Evolutionary conservation across 2,329 filamentous ascomycete species (phyloP).

Genomic region (Pseudogymnoascus sp.): DNA sequence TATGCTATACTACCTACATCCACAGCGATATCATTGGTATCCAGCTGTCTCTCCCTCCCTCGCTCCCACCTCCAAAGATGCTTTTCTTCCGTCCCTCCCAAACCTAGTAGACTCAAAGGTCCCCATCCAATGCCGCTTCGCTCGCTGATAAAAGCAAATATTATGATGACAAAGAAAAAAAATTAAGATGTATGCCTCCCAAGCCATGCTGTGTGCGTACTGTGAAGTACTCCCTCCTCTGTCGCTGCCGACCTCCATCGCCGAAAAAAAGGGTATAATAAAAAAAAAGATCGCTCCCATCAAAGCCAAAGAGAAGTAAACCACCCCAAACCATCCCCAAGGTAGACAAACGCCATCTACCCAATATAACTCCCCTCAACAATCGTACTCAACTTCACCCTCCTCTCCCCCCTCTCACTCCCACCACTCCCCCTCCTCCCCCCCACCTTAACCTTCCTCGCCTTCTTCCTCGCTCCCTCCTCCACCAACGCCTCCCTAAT

Average conservation of each 20-base stretch:
- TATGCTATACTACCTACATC: background rate
- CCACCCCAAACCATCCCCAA: background rate
- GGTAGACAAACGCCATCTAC: background rate
- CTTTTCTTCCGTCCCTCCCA: background rate
- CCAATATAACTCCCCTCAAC: slow-evolving; percentile 5
- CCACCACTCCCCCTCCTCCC: background rate
- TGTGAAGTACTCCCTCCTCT: background rate
- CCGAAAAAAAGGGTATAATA: background rate
- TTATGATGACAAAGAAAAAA: background rate
- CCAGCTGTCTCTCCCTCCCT: background rate
- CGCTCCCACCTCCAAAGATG: background rate
- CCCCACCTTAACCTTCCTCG: background rate
- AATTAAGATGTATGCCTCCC: background rate
- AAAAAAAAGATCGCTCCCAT: background rate
- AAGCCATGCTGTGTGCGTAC: background rate
- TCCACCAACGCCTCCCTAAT: background rate
- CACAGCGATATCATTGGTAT: background rate
- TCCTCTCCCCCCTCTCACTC: background rate
- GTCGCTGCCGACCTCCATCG: background rate
- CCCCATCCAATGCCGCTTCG: background rate
- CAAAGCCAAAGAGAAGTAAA: background rate
- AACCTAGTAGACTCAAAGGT: background rate
- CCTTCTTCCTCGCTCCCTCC: background rate
- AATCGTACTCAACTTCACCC: background rate
- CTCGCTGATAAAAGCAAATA: background rate